Evolutionary conservation across 306 rosid genomes (phyloP).

Genomic region (Purshia tridentata): DNA sequence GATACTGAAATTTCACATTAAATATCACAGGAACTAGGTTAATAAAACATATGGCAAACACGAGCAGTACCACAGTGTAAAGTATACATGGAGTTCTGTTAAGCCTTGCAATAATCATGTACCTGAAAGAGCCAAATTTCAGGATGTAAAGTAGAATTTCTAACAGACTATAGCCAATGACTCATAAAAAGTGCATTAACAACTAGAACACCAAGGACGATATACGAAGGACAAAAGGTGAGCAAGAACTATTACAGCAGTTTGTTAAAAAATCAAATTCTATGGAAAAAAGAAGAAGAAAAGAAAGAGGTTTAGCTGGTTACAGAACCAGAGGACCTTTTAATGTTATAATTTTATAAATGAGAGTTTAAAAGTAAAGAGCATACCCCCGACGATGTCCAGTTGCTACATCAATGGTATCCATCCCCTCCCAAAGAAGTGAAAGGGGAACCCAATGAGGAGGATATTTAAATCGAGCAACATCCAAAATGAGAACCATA

Average conservation of each 20-base stretch:
- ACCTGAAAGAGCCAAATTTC: conserved; percentile 56
- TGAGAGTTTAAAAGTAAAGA: conserved; percentile 3
- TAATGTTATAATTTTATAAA: not conserved
- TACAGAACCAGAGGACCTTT: not conserved
- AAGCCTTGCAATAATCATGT: conserved; percentile 78
- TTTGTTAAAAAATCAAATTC: not conserved
- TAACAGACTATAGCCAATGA: not conserved
- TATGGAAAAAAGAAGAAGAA: not conserved
- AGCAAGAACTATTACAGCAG: conserved; percentile 9
- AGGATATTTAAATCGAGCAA: conserved; percentile 92
- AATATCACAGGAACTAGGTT: conserved; percentile 10
- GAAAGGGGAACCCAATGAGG: conserved; percentile 94
- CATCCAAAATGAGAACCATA: conserved; percentile 90
- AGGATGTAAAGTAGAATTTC: conserved; percentile 25
- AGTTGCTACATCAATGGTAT: conserved; percentile 61
- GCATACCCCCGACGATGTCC: conserved; percentile 76
- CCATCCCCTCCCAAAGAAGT: conserved; percentile 83
- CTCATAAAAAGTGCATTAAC: not conserved
- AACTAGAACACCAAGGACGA: conserved; percentile 11
- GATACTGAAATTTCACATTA: conserved; percentile 3
- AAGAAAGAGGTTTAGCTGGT: not conserved
- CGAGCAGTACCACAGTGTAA: conserved; percentile 75
- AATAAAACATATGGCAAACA: conserved; percentile 19
- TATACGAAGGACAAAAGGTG: not conserved
- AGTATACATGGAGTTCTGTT: conserved; percentile 69